phyloP scores from a whole-genome alignment of 805 yeast genomes.

The Lipomyces anomalus region DNA sequence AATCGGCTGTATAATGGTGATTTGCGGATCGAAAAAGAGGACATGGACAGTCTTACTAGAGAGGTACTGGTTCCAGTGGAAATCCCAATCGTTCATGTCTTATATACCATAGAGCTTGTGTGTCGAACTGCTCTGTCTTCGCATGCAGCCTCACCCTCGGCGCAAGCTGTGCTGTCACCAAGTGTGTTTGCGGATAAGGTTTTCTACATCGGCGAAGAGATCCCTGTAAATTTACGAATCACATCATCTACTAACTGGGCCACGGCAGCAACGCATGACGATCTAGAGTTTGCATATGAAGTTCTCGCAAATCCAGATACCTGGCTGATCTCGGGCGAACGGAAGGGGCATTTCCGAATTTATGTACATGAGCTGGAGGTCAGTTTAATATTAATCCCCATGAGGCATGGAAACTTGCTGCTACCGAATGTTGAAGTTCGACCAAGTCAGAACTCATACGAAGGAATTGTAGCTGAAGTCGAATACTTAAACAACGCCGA shows the following conservation, averaged over 20 bases:
- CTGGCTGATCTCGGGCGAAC: constrained; percentile 78
- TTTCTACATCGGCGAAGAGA: constrained; percentile 59
- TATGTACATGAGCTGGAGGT: constrained; percentile 20
- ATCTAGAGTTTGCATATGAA: constrained; percentile 41
- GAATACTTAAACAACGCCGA: constrained; percentile 66
- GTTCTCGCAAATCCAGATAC: constrained; percentile 52
- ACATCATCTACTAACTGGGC: constrained; percentile 46
- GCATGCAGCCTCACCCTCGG: not conserved
- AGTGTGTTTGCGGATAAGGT: constrained; percentile 32
- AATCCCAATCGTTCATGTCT: constrained; percentile 53
- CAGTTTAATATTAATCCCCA: constrained; percentile 57
- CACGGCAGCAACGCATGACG: constrained; percentile 10
- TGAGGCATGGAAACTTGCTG: constrained; percentile 64
- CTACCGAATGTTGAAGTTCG: constrained; percentile 58
- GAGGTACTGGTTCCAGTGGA: constrained; percentile 51
- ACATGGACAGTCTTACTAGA: constrained; percentile 13
- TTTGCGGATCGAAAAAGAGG: constrained; percentile 7
- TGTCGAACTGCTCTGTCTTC: constrained; percentile 3
- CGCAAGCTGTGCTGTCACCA: constrained; percentile 21
- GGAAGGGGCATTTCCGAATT: constrained; percentile 43
- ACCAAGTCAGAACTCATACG: constrained; percentile 28
- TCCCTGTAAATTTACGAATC: constrained; percentile 42
- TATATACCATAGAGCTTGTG: constrained; percentile 52
- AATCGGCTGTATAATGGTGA: constrained; percentile 6
- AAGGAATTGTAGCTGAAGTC: constrained; percentile 46